These are phyloP conservation scores for Brassica cretica DNA, from an alignment of 345 rosid genomes.

Conservation along the genomic window DNA sequence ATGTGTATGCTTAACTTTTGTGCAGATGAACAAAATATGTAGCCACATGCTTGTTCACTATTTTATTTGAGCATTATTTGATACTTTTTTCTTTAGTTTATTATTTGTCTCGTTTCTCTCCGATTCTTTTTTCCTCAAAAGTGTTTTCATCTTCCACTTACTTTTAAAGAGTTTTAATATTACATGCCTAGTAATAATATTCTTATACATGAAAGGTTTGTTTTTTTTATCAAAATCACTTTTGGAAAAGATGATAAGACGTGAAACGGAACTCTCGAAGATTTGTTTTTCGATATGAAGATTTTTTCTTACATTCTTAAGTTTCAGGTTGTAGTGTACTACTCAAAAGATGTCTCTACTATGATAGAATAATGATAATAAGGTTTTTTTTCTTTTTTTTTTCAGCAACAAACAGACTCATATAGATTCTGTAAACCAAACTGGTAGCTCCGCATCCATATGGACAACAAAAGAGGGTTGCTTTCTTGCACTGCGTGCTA, in stretches of 20 bases:
- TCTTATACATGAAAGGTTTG: slow-evolving; percentile 12
- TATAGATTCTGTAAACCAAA: no score
- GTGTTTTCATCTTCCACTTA: slow-evolving; percentile 35
- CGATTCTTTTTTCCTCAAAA: slow-evolving; percentile 21
- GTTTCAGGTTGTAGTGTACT: slow-evolving; percentile 23
- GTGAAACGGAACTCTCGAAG: slow-evolving; percentile 31
- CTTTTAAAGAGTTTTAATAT: slow-evolving; percentile 11
- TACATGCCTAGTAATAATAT: slow-evolving; percentile 22
- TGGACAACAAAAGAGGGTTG: no score
- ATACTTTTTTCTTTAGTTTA: slow-evolving; percentile 14
- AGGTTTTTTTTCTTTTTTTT: no score
- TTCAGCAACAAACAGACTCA: no score
- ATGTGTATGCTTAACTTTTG: slow-evolving; percentile 6
- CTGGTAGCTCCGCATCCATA: no score
- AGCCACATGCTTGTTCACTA: slow-evolving; percentile 32
- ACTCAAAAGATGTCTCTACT: slow-evolving; percentile 8
- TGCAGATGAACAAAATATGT: slow-evolving; percentile 20
- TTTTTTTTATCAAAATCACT: background rate
- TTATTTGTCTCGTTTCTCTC: background rate
- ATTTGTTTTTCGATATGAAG: slow-evolving; percentile 24
- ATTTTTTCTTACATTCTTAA: slow-evolving; percentile 18
- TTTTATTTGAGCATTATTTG: slow-evolving; percentile 31
- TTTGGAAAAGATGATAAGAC: slow-evolving; percentile 37
- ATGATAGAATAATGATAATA: background rate
- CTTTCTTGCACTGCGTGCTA: no score